Conservation (phyloP, 2,329 filamentous ascomycete genomes). For the Cordyceps militaris region DNA sequence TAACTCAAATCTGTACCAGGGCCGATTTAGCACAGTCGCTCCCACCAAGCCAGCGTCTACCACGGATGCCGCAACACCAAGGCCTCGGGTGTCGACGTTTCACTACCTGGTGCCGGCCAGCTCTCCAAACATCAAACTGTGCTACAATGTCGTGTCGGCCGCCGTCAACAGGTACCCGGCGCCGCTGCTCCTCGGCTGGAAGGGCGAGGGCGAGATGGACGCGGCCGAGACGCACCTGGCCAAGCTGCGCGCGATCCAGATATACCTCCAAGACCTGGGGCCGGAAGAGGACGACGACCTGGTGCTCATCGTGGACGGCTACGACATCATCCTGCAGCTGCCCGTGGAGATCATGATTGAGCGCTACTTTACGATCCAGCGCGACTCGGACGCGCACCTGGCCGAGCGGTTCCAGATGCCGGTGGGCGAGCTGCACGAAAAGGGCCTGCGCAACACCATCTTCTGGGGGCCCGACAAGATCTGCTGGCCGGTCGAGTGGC, state of each 20-base stretch:
- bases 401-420: conserved; percentile 40
- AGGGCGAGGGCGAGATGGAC: conserved; percentile 28
- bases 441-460: conserved; percentile 31
- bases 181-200: conserved; percentile 33
- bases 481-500: conserved; percentile 32
- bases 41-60: not conserved
- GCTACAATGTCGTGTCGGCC: conserved; percentile 32
- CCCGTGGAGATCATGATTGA: conserved; percentile 55
- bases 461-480: conserved; percentile 40
- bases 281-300: conserved; percentile 45
- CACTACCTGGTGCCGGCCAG: conserved; percentile 34
- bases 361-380: conserved; percentile 50
- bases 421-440: conserved; percentile 23
- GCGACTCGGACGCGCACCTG: conserved; percentile 46
- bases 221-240: conserved; percentile 31
- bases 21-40: conserved; percentile 4
- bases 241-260: conserved; percentile 30
- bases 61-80: not conserved
- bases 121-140: conserved; percentile 29
- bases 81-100: conserved; percentile 23
- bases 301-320: conserved; percentile 55
- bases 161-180: conserved; percentile 31
- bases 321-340: conserved; percentile 59
- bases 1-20: not conserved
- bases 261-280: conserved; percentile 27